phyloP scores from a whole-genome alignment of 2,329 filamentous ascomycete genomes.

The Colletotrichum tanaceti region DNA sequence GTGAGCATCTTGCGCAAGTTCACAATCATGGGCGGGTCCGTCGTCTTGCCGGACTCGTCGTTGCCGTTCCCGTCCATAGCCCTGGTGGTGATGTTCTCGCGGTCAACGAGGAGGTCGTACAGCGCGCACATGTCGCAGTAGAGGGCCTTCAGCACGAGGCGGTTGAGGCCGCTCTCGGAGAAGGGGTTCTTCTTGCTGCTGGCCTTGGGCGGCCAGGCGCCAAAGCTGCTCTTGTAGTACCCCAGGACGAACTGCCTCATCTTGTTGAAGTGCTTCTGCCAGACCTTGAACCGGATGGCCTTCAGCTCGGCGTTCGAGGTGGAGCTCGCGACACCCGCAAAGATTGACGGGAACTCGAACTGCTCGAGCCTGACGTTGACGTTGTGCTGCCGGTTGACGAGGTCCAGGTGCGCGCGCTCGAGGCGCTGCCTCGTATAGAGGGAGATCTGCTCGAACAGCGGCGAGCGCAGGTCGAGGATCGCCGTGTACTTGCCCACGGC shows the following conservation, averaged over 20 bases:
- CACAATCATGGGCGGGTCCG: constrained; percentile 70
- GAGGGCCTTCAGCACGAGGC: constrained; percentile 81
- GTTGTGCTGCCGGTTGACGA: constrained; percentile 77
- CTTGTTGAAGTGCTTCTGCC: constrained; percentile 79
- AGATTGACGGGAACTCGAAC: constrained; percentile 92
- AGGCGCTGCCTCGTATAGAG: constrained; percentile 80
- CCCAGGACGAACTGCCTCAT: constrained; percentile 79
- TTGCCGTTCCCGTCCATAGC: constrained; percentile 73
- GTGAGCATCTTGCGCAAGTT: constrained; percentile 83
- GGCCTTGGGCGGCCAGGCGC: constrained; percentile 90
- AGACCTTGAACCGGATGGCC: constrained; percentile 83
- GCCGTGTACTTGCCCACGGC: constrained; percentile 87
- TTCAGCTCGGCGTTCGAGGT: constrained; percentile 82
- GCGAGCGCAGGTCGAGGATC: constrained; percentile 73
- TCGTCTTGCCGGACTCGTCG: constrained; percentile 53
- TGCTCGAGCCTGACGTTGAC: constrained; percentile 81
- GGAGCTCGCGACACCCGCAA: constrained; percentile 87
- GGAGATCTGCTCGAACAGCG: constrained; percentile 78
- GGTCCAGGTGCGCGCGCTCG: constrained; percentile 83
- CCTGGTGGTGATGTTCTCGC: constrained; percentile 80
- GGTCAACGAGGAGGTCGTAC: constrained; percentile 90
- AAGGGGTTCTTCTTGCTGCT: constrained; percentile 92
- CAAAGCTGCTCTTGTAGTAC: constrained; percentile 71
- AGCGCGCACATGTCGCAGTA: constrained; percentile 88
- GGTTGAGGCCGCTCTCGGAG: constrained; percentile 86